Evolutionary conservation across 371 early-diverging fungal species (phyloP).

Genomic region (Mortierella polycephala): DNA sequence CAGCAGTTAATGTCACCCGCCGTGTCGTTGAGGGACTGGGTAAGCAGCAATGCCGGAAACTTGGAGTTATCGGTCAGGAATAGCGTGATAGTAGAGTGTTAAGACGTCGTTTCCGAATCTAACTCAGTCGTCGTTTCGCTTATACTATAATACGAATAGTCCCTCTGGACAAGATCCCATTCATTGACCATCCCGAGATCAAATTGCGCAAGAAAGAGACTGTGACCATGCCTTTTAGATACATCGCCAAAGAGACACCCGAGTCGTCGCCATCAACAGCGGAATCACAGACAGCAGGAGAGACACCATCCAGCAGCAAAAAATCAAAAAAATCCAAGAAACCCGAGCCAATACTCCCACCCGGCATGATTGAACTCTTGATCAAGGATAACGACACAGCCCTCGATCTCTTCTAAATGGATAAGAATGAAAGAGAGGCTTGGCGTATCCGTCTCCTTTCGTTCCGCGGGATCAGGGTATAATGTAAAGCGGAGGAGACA

Average conservation of each 20-base stretch:
- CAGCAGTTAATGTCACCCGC: constrained; percentile 72
- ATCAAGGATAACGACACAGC: constrained; percentile 77
- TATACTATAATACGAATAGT: constrained; percentile 39
- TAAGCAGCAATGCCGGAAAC: constrained; percentile 25
- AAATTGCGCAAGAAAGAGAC: constrained; percentile 74
- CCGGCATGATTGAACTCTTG: constrained; percentile 80
- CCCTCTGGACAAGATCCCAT: constrained; percentile 72
- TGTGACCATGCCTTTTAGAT: constrained; percentile 81
- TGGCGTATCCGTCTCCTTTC: too few relatives aligned
- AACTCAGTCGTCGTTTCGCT: not conserved
- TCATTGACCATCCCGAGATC: constrained; percentile 81
- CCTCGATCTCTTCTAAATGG: constrained; percentile 56
- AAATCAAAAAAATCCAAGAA: constrained; percentile 59
- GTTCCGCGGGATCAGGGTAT: too few relatives aligned
- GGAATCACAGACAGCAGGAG: constrained; percentile 56
- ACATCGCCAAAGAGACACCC: constrained; percentile 59
- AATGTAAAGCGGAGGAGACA: too few relatives aligned
- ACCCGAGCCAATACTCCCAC: constrained; percentile 78
- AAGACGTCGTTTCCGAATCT: not conserved
- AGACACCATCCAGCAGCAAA: constrained; percentile 19
- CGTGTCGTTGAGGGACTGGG: constrained; percentile 68
- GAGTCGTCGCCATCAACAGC: constrained; percentile 58
- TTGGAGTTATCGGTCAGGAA: too few relatives aligned
- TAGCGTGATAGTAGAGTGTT: not conserved
- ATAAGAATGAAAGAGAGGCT: not conserved